These are phyloP conservation scores for Metschnikowia chrysomelidarum DNA, from an alignment of 805 yeast species.

Conservation along the genomic window DNA sequence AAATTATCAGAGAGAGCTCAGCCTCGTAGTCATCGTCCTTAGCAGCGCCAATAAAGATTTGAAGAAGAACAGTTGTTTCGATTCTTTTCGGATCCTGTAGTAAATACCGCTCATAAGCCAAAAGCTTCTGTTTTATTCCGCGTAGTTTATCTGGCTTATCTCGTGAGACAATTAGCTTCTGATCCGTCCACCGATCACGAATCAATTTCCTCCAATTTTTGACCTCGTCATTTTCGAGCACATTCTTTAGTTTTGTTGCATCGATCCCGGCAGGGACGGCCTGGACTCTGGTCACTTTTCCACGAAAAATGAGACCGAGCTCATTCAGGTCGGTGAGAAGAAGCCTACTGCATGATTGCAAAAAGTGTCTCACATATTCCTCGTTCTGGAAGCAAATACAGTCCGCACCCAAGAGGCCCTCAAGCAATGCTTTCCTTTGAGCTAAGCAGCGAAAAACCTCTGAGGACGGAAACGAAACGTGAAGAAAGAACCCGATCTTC, in stretches of 20 bases:
- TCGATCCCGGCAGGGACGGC: conserved; percentile 80
- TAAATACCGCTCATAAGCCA: conserved; percentile 82
- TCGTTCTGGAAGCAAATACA: conserved; percentile 86
- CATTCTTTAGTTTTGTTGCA: conserved; percentile 50
- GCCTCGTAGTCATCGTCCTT: conserved; percentile 64
- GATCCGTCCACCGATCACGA: conserved; percentile 73
- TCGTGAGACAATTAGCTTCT: conserved; percentile 74
- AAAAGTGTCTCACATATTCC: conserved; percentile 91
- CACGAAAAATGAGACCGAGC: conserved; percentile 57
- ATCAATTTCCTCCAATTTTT: conserved; percentile 66
- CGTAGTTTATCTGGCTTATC: conserved; percentile 86
- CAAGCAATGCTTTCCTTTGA: conserved; percentile 69
- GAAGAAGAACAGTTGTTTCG: conserved; percentile 70
- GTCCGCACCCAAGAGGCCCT: conserved; percentile 88
- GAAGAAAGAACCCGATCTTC: conserved; percentile 87
- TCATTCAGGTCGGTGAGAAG: conserved; percentile 79
- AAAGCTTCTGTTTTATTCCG: conserved; percentile 82
- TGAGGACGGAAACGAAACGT: conserved; percentile 91
- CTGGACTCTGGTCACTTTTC: conserved; percentile 53
- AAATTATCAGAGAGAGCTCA: conserved; percentile 73
- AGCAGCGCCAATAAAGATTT: conserved; percentile 66
- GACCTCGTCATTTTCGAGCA: conserved; percentile 50
- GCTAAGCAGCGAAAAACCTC: conserved; percentile 95
- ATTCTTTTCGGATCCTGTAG: conserved; percentile 68
- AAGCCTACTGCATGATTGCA: conserved; percentile 84